These are phyloP conservation scores for Helianthus annuus DNA, from an alignment of 129 eudicot species.

Conservation along the genomic window HanXRQr2.0-SUNRISE NC_035444.2:81456273-81456772, in stretches of 20 bases:
- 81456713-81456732: too few species aligned
- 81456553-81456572: background rate
- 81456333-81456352: constrained; percentile 6
- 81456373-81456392: background rate
- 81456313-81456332: background rate
- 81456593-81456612: background rate
- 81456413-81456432: constrained; percentile 19
- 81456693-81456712: too few species aligned
- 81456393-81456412: background rate
- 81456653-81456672: constrained; percentile 12
- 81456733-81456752: too few species aligned
- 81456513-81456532: constrained; percentile 19
- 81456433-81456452: constrained; percentile 23
- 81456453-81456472: background rate
- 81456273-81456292: background rate
- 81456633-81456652: constrained; percentile 30
- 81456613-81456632: constrained; percentile 32
- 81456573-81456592: constrained; percentile 4
- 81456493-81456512: constrained; percentile 14
- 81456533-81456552: constrained; percentile 9
- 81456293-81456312: background rate
- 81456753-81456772: too few species aligned
- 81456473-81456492: constrained; percentile 14
- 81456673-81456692: constrained; percentile 25
- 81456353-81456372: constrained; percentile 1